These are phyloP conservation scores for Hypomyces perniciosus DNA, from an alignment of 2,329 filamentous ascomycete species.

Conservation along the genomic window DNA sequence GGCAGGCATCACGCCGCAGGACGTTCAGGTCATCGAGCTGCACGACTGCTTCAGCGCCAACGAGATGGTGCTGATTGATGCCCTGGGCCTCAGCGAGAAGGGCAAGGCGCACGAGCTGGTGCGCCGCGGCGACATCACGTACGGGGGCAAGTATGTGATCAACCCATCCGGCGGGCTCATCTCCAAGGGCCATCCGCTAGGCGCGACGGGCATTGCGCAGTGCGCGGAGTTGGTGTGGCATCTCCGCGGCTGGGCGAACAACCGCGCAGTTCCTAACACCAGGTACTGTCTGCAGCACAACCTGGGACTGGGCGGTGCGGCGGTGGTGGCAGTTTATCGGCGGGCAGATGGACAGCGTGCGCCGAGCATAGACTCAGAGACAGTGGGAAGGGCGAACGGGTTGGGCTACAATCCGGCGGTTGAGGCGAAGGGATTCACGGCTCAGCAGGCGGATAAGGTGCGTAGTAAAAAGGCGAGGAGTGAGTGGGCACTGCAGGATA, in stretches of 20 bases:
- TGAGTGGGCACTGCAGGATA: slow-evolving; percentile 73
- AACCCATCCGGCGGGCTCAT: slow-evolving; percentile 95
- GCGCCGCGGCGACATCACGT: slow-evolving; percentile 80
- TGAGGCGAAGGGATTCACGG: slow-evolving; percentile 82
- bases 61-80: slow-evolving; percentile 86
- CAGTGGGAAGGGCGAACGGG: slow-evolving; percentile 59
- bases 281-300: slow-evolving; percentile 83
- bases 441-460: slow-evolving; percentile 63
- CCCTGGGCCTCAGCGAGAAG: slow-evolving; percentile 67
- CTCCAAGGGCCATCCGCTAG: slow-evolving; percentile 91
- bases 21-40: slow-evolving; percentile 81
- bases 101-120: slow-evolving; percentile 93
- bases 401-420: slow-evolving; percentile 91
- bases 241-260: slow-evolving; percentile 91
- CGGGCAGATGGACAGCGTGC: slow-evolving; percentile 69
- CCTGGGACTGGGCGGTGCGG: slow-evolving; percentile 83
- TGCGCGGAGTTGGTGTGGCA: slow-evolving; percentile 96
- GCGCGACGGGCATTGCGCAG: slow-evolving; percentile 90
- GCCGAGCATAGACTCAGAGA: slow-evolving; percentile 51
- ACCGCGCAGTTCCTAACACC: slow-evolving; percentile 65
- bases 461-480: slow-evolving; percentile 60
- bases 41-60: slow-evolving; percentile 98
- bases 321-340: slow-evolving; percentile 83
- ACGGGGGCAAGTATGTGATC: slow-evolving; percentile 75
- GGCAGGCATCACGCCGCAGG: slow-evolving; percentile 60